Base-by-base conservation (phyloP, 495 filamentous ascomycete genomes). In the Penicillium canariense region DNA sequence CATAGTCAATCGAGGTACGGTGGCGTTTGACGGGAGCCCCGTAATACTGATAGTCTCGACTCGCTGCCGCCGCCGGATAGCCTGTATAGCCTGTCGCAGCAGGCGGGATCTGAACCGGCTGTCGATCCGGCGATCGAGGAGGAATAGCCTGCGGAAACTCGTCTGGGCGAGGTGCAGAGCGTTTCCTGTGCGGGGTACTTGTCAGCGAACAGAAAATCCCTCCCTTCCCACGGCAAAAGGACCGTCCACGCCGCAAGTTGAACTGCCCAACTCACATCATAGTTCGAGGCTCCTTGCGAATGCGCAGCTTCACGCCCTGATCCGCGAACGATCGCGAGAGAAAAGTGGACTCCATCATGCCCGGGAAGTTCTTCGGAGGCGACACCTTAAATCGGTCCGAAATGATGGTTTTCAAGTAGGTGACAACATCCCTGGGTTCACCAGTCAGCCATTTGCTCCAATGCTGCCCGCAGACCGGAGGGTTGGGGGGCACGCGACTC, bases 251-350 rank as follows among this genome's bases (percentile, higher is more conserved):
- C 36, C 36, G 5, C 7, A 18, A 40, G 17, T 6, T 18, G 38
- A 22, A 10, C 10, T 18, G 20, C 10, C 5, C 35, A 36, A 76
- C 77, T 65, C 55, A 81, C 73, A 84, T 77, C 59, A 83, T 56
- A 17, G 79, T 81, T 54, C 86, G 77, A 55, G 84, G 83, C 61
- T 96, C 91, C 68, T 98, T 98, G 54, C 92, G 83, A 40, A 97
- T 84, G 46, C 93, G 82, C 39, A 98, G 75, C 34, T 91, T 85
- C 11, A 97, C 90, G 15, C 94, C 94, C 68, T 98, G 94, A 66
- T 98, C 94, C 54, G 89, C 89, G 72, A 98, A 97, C 0, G 90
- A 90, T 56, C 92, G 82, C 3, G 94, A 96, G 17, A 98, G 74
- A 65, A 90, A 88, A 0, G 94, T 97, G 8, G 93, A 97, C 67